A percentile compares a stretch with the other conserved stretches of the same genome.
Conservation (phyloP, 495 filamentous ascomycete species). For the Talaromyces trachyspermus region DNA sequence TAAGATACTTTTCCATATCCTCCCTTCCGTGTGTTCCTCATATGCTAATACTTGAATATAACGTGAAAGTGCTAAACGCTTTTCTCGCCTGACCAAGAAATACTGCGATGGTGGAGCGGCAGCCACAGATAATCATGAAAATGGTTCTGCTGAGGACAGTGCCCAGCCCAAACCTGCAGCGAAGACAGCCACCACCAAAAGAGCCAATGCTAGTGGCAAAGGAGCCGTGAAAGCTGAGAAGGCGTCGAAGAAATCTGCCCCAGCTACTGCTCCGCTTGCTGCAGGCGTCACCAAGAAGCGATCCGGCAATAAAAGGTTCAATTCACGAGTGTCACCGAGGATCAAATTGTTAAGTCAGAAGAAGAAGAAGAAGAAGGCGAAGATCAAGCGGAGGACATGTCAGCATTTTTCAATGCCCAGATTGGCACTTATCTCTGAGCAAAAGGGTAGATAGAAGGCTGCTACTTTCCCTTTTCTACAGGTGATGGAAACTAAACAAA, state of each 20-base stretch:
- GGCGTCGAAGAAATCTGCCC: not conserved
- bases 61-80: not conserved
- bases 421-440: too few relatives aligned
- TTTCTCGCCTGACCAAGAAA: not conserved
- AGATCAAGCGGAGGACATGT: too few relatives aligned
- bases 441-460: too few relatives aligned
- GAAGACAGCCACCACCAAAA: not conserved
- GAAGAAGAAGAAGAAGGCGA: too few relatives aligned
- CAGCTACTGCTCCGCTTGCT: not conserved
- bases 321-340: too few relatives aligned
- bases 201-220: not conserved
- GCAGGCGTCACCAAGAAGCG: not conserved
- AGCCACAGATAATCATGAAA: not conserved
- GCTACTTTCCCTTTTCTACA: too few relatives aligned
- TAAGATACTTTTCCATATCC: slow-evolving; percentile 38
- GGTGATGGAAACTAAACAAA: too few relatives aligned
- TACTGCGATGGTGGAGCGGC: not conserved
- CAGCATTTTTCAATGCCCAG: too few relatives aligned
- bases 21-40: not conserved
- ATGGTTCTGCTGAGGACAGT: too few relatives aligned
- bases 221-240: not conserved
- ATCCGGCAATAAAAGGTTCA: not conserved
- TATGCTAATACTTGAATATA: slow-evolving; percentile 1
- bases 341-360: too few relatives aligned
- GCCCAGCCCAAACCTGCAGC: too few relatives aligned